Evolutionary conservation across 768 basidiomycete species (phyloP).

Genomic region (Steccherinum ochraceum): DNA sequence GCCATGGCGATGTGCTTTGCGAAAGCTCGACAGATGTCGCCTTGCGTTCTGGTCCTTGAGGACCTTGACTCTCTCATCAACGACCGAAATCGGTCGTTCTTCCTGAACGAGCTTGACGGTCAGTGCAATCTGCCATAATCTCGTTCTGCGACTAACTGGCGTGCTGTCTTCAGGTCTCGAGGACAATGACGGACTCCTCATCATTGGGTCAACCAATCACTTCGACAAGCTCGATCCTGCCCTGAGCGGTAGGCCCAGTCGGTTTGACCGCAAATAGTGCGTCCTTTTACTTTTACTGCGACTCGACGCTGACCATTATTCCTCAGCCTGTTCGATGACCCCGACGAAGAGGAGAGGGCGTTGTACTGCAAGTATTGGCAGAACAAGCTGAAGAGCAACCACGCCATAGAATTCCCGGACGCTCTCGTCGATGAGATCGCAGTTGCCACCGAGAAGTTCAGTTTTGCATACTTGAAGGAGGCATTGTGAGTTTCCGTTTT

Average conservation of each 20-base stretch:
- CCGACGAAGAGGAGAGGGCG: constrained; percentile 53
- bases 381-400: constrained; percentile 59
- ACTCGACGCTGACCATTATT: neutral
- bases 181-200: constrained; percentile 71
- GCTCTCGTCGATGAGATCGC: constrained; percentile 55
- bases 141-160: no score
- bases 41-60: constrained; percentile 61
- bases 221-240: constrained; percentile 76
- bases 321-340: constrained; percentile 66
- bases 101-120: constrained; percentile 84
- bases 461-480: constrained; percentile 87
- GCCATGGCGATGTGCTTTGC: constrained; percentile 63
- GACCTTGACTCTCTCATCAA: constrained; percentile 78
- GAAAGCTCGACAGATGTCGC: constrained; percentile 65
- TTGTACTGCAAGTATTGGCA: constrained; percentile 80
- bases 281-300: constrained; percentile 20
- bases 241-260: constrained; percentile 69
- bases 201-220: constrained; percentile 81
- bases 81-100: constrained; percentile 74
- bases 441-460: constrained; percentile 56
- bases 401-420: constrained; percentile 62
- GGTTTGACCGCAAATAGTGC: constrained; percentile 84
- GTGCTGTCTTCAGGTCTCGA: constrained; percentile 37
- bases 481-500: constrained; percentile 61
- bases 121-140: neutral